Base-by-base conservation (phyloP, 2,329 filamentous ascomycete genomes). In the Exophiala aquamarina region DNA sequence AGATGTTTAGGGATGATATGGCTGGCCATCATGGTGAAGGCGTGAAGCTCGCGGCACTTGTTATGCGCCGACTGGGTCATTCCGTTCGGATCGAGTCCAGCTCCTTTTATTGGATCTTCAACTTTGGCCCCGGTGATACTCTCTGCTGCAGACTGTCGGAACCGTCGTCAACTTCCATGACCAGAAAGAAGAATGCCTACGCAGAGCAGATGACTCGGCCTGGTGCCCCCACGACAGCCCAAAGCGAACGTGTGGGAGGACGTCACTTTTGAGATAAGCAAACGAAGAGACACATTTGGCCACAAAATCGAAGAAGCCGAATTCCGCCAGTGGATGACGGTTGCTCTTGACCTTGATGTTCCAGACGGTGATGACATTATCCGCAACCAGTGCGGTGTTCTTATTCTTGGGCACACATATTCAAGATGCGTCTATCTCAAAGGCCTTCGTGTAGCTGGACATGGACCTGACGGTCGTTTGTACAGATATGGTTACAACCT, bases 11-110 rank as follows among this genome's bases (percentile, higher is more conserved):
- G 1, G 13, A 37, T 2, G 11, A 49, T n/a, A 4, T 47, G 15
- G 57, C 62, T 3, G 62, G 62, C 8, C 49, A 33, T 6, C 57
- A 64, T 34, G 62, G 62, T 2, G 60, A 65, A 44, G 59, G 59
- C 2, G 59, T 61, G 44, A 65, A 65, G 38, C 20, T 62, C 17
- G 61, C 54, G 11, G 52, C 61, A 2, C 45, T 63, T 1, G 49
- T 62, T 0, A 58, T 65, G 57, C 40, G 54, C n/a, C 52, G 60
- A 0, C 33, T 54, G 18, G 48, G 50, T 4, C 51, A 61, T 29
- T 41, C 38, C 2, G 50, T 60, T 3, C 51, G 29, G 9, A 57
- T 57, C 29, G 49, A 54, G 39, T 34, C 54, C 15, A 48, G 50
- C 7, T 52, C 45, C 3, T 59, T 29, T 26, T 49, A 54, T 32